Conservation (phyloP, 108 stramenopile species). For the Skeletonema menzelii region DNA sequence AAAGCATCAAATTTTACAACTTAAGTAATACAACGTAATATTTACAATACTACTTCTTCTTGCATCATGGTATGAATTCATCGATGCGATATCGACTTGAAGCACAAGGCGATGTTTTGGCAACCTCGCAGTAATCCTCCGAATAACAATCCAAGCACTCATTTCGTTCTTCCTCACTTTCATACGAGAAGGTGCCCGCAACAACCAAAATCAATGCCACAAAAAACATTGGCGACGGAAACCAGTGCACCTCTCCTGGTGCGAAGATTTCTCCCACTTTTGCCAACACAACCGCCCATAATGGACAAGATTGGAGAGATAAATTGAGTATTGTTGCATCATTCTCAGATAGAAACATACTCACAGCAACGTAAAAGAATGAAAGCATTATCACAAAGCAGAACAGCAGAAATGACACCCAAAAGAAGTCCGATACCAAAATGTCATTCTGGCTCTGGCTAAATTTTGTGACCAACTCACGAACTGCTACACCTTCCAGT, state of each 20-base stretch:
- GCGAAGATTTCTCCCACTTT: slow-evolving; percentile 17
- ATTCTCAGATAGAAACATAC: slow-evolving; percentile 54
- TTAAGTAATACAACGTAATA: slow-evolving; percentile 3
- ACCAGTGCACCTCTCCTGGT: neutral
- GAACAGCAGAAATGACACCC: slow-evolving; percentile 6
- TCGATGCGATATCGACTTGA: neutral
- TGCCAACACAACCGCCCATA: slow-evolving; percentile 76
- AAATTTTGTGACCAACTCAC: slow-evolving; percentile 2
- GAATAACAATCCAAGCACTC: neutral
- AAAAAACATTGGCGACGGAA: slow-evolving; percentile 25
- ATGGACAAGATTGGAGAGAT: slow-evolving; percentile 61
- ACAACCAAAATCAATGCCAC: slow-evolving; percentile 32
- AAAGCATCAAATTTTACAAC: slow-evolving; percentile 28
- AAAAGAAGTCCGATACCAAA: neutral
- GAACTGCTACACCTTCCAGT: slow-evolving; percentile 38
- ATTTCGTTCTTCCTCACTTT: neutral
- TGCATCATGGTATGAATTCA: neutral
- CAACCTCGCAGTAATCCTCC: neutral
- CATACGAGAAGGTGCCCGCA: slow-evolving; percentile 36
- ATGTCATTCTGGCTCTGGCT: neutral
- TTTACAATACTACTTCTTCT: neutral
- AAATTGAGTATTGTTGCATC: slow-evolving; percentile 80
- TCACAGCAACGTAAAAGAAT: slow-evolving; percentile 65
- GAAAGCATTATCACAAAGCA: slow-evolving; percentile 41
- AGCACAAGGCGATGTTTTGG: neutral